Evolutionary conservation across 179 eudicot species (phyloP).

Genomic region (Corrigiola litoralis): DNA sequence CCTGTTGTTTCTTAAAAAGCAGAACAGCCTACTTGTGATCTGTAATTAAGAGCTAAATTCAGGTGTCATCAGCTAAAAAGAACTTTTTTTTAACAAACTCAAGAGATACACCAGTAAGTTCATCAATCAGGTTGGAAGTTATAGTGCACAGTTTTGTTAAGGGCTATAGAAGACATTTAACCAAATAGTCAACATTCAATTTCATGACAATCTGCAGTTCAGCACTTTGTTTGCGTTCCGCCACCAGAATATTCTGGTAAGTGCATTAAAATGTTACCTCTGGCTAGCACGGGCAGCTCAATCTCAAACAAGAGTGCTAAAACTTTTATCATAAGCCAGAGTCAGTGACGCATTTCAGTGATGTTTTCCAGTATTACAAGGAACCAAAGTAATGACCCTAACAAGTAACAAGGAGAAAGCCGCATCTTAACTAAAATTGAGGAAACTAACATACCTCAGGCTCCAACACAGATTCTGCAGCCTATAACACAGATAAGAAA

Average conservation of each 20-base stretch:
- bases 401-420: background rate
- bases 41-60: too few relatives aligned
- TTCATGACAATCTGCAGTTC: background rate
- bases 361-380: background rate
- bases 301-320: background rate
- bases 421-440: background rate
- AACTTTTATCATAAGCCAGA: background rate
- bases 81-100: too few relatives aligned
- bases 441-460: constrained; percentile 22
- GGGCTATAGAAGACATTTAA: too few relatives aligned
- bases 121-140: too few relatives aligned
- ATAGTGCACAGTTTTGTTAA: too few relatives aligned
- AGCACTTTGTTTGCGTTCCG: background rate
- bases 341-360: background rate
- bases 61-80: too few relatives aligned
- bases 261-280: background rate
- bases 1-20: too few relatives aligned
- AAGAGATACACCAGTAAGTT: too few relatives aligned
- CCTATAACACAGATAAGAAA: constrained; percentile 17
- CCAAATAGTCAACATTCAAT: too few relatives aligned
- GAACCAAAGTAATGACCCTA: background rate
- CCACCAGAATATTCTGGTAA: background rate
- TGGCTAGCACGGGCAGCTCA: background rate
- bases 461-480: constrained; percentile 9
- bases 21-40: too few relatives aligned